phyloP scores from a whole-genome alignment of 805 yeast species.

The Pichia gijzeniarum region DNA sequence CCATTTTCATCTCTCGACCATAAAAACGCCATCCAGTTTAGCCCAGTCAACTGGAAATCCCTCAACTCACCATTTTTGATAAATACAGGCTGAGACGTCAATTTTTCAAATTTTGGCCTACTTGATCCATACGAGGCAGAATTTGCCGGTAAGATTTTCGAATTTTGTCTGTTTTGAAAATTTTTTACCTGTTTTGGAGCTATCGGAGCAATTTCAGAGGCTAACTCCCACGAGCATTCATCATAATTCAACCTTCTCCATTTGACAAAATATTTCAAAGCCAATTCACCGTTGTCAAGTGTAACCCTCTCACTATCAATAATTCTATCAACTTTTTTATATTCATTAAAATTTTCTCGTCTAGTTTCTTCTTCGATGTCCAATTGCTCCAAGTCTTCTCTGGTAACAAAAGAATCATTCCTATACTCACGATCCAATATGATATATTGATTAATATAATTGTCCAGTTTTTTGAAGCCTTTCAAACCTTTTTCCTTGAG shows the following conservation, averaged over 20 bases:
- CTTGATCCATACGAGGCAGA: conserved; percentile 67
- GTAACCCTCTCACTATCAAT: conserved; percentile 75
- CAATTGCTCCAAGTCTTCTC: conserved; percentile 90
- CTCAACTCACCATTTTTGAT: conserved; percentile 87
- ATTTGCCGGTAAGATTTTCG: conserved; percentile 76
- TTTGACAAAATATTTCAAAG: conserved; percentile 77
- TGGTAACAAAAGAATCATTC: conserved; percentile 72
- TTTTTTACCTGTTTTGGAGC: conserved; percentile 81
- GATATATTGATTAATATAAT: conserved; percentile 76
- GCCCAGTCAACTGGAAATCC: conserved; percentile 96
- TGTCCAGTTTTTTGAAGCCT: conserved; percentile 84
- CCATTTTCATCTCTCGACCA: conserved; percentile 99
- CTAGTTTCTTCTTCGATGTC: conserved; percentile 83
- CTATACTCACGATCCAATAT: conserved; percentile 70
- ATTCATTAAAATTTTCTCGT: conserved; percentile 78
- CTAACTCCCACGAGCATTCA: conserved; percentile 95
- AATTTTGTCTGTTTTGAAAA: conserved; percentile 73
- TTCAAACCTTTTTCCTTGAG: conserved; percentile 41
- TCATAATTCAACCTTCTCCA: conserved; percentile 94
- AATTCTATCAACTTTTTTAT: conserved; percentile 80
- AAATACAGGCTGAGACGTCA: conserved; percentile 79
- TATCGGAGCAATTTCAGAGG: conserved; percentile 73
- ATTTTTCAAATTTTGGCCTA: conserved; percentile 86
- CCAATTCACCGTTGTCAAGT: conserved; percentile 54
- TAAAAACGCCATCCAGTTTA: conserved; percentile 98